Evolutionary conservation across 257 asterid genomes (phyloP), one percentile per base, ranked within the genome.

Genomic region (Linaria vulgaris): DNA sequence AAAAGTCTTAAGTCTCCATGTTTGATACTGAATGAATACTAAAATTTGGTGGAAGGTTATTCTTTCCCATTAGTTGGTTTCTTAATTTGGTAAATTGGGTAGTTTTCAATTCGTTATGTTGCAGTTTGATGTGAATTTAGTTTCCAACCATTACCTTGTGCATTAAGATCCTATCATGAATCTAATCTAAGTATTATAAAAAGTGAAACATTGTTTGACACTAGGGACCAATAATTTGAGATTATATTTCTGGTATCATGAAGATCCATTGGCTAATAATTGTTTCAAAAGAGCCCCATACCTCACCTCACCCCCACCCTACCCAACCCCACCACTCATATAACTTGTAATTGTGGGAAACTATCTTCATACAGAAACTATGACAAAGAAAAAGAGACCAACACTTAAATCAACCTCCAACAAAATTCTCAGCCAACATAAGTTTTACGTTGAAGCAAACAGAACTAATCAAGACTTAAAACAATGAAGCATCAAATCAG

Each of bases 391-490:
- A 30, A 16, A 48, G 12, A 14, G 21, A 62, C 9, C 2, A 16
- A 47, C 12, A 37, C 27, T 49, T 22, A 16, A 23, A 41, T 53
- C 61, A 56, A 53, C 69, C 59, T 43, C 31, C 63, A 63, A 34
- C 3, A 51, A 15, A 13, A 34, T 11, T 3, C 11, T 15, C 8
- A 27, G n/a, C 16, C 13, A 19, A 19, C 22, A 25, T 11, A 60
- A 60, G 53, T 44, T 62, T 44, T 27, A 31, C 14, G 22, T 47
- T 15, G 23, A 60, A 66, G 64, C 61, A 43, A 31, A 59, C 73
- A 68, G 53, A 46, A 45, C 52, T 37, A 46, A 24, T 34, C 1
- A 41, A 68, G 16, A 57, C 7, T 11, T 9, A 48, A 19, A 37
- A 17, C 11, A 27, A 27, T 2, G 34, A 27, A 27, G 34, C 4